A percentile compares a stretch with the other conserved stretches of the same genome.
phyloP scores from a whole-genome alignment of 805 yeast species.

The Tetrapisispora arboricola region DNA sequence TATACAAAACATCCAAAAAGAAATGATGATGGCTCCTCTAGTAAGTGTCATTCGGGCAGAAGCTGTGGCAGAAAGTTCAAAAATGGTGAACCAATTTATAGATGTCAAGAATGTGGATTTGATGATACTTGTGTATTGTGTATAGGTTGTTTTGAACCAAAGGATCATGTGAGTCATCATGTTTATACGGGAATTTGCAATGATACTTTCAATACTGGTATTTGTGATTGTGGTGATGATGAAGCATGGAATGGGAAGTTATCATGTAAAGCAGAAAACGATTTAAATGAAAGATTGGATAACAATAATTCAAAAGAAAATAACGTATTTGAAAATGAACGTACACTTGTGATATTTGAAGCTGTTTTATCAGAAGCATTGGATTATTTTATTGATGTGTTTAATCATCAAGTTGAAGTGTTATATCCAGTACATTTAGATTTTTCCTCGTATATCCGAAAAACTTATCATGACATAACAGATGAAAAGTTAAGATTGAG shows the following conservation, averaged over 20 bases:
- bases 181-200: slow-evolving; percentile 43
- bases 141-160: slow-evolving; percentile 57
- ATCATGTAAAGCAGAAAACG: slow-evolving; percentile 37
- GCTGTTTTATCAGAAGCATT: slow-evolving; percentile 25
- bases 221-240: slow-evolving; percentile 67
- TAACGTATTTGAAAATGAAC: slow-evolving; percentile 20
- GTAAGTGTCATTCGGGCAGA: slow-evolving; percentile 42
- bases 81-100: slow-evolving; percentile 54
- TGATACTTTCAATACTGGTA: slow-evolving; percentile 44
- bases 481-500: slow-evolving; percentile 12
- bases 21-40: not conserved
- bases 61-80: slow-evolving; percentile 59
- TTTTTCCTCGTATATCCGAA: slow-evolving; percentile 22
- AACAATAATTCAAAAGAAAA: slow-evolving; percentile 25
- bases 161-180: slow-evolving; percentile 58
- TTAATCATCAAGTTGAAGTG: slow-evolving; percentile 28
- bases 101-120: slow-evolving; percentile 66
- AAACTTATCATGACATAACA: slow-evolving; percentile 19
- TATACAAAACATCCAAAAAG: not conserved
- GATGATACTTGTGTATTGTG: slow-evolving; percentile 76
- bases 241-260: slow-evolving; percentile 48
- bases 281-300: not conserved
- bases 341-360: slow-evolving; percentile 14
- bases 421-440: slow-evolving; percentile 24
- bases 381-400: slow-evolving; percentile 35